Percentiles rank a stretch among this genome's conserved stretches.
phyloP scores from a whole-genome alignment of 2,329 filamentous ascomycete species.

The Fusarium algeriense region DNA sequence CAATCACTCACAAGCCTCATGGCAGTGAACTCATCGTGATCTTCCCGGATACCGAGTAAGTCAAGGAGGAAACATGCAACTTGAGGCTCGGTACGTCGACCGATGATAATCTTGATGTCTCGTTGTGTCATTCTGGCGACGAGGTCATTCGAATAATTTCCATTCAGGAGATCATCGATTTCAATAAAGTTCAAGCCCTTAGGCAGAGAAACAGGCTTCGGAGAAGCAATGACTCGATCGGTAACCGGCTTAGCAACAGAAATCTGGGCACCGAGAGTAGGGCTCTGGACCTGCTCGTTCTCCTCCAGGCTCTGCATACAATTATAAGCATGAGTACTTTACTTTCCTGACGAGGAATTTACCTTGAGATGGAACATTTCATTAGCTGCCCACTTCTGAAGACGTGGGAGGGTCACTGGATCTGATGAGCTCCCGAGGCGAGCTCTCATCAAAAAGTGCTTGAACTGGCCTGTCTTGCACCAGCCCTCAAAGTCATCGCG shows the following conservation, averaged over 20 bases:
- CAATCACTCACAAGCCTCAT: too few species aligned
- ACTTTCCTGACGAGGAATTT: neutral
- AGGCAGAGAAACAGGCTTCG: too few species aligned
- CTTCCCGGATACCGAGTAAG: too few species aligned
- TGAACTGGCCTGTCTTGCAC: neutral
- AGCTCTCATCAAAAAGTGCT: neutral
- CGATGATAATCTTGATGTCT: too few species aligned
- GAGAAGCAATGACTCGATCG: too few species aligned
- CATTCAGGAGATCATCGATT: too few species aligned
- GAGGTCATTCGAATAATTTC: too few species aligned
- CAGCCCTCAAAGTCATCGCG: neutral
- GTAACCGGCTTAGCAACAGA: neutral
- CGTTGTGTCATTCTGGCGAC: too few species aligned
- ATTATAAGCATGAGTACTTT: neutral
- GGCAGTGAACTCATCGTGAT: too few species aligned
- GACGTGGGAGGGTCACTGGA: neutral
- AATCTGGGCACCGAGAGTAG: neutral
- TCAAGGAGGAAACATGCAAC: too few species aligned
- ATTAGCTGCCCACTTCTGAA: neutral
- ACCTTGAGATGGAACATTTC: neutral
- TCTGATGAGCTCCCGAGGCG: neutral
- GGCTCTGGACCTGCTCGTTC: neutral
- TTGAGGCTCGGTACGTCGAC: too few species aligned
- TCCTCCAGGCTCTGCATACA: neutral
- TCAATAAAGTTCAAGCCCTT: too few species aligned